A percentile compares a stretch with the other conserved stretches of the same genome.
These are phyloP conservation scores for Annulohypoxylon bovei DNA, from an alignment of 495 filamentous ascomycete species.

Conservation along the genomic window DNA sequence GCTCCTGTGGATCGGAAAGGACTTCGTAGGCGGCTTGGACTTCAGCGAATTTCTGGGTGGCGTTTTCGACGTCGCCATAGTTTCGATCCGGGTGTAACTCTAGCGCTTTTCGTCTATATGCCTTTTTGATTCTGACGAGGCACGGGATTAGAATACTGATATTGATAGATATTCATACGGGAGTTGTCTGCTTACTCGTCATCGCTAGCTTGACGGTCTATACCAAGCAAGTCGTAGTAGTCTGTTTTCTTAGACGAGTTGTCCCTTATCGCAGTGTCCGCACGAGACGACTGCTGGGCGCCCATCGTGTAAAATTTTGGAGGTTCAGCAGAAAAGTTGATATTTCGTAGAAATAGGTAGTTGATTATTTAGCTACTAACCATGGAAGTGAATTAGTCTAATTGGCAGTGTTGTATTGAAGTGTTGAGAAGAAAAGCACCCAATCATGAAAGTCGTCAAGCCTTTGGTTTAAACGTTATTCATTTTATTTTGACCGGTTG, in stretches of 20 bases:
- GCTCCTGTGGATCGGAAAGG: constrained; percentile 92
- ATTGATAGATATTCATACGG: background rate
- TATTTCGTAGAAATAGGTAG: background rate
- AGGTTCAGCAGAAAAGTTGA: background rate
- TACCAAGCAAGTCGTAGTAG: constrained; percentile 89
- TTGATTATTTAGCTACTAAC: background rate
- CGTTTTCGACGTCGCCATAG: constrained; percentile 81
- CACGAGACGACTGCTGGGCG: constrained; percentile 75
- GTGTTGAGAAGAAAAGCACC: too few relatives aligned
- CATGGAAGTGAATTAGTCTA: too few relatives aligned
- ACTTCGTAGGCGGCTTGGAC: constrained; percentile 94
- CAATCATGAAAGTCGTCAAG: too few relatives aligned
- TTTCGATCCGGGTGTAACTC: constrained; percentile 97
- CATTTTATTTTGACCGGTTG: too few relatives aligned
- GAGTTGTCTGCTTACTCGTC: constrained; percentile 74
- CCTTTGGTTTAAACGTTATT: too few relatives aligned
- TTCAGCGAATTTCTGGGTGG: constrained; percentile 87
- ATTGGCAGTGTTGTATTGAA: too few relatives aligned
- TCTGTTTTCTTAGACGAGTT: constrained; percentile 68
- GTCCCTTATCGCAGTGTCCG: constrained; percentile 45
- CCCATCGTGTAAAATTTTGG: constrained; percentile 68
- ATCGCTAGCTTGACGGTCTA: constrained; percentile 75
- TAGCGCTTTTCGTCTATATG: constrained; percentile 88
- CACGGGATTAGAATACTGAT: constrained; percentile 26
- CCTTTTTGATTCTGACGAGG: constrained; percentile 81